phyloP scores from a whole-genome alignment of 495 filamentous ascomycete genomes.

The Neurospora tetrasperma region DNA sequence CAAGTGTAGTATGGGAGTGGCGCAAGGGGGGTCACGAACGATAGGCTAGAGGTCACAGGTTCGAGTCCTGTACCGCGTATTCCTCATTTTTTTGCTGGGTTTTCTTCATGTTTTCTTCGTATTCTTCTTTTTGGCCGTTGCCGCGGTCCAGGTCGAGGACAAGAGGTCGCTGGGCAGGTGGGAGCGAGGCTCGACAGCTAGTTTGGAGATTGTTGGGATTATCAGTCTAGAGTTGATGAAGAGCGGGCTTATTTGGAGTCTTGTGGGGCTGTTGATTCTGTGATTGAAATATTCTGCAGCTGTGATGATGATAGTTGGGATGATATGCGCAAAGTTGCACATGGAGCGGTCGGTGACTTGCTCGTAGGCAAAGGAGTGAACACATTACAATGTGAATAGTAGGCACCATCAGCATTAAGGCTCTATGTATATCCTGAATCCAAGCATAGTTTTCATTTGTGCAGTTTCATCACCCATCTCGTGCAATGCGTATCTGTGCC shows the following conservation, averaged over 20 bases:
- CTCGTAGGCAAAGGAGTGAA: not conserved
- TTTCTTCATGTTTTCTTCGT: not conserved
- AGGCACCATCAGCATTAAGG: not conserved
- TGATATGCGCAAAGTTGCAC: not conserved
- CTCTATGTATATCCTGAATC: not conserved
- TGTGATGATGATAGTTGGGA: not conserved
- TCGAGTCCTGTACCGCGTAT: not conserved
- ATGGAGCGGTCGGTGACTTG: not conserved
- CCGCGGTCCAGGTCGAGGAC: not conserved
- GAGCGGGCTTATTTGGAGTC: not conserved
- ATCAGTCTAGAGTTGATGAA: not conserved
- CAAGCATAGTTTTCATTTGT: not conserved
- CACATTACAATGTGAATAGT: not conserved
- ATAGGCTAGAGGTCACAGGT: not conserved
- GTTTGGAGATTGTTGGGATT: not conserved
- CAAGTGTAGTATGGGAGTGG: not conserved
- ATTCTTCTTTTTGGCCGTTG: not conserved
- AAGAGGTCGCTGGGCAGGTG: not conserved
- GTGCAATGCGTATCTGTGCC: not conserved
- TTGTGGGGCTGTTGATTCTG: not conserved
- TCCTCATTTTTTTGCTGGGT: not conserved
- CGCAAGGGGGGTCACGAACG: not conserved
- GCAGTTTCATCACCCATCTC: not conserved
- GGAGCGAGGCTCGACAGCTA: not conserved
- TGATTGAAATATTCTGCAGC: not conserved